phyloP scores from a whole-genome alignment of 139 green algal genomes.

The Tetradesmus obliquus region DNA sequence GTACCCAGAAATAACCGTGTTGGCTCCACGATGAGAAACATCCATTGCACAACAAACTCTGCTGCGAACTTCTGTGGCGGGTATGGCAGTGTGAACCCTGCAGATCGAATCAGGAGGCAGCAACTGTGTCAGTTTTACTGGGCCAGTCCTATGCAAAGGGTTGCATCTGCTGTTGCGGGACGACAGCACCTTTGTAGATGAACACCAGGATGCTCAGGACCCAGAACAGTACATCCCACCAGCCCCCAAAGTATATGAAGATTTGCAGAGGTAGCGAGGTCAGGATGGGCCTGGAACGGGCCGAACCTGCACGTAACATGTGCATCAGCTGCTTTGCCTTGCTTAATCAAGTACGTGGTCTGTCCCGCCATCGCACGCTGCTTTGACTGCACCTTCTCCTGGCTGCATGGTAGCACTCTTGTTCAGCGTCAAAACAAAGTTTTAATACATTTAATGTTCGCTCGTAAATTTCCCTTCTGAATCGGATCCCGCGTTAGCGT shows the following conservation, averaged over 20 bases:
- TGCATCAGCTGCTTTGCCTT: constrained; percentile 58
- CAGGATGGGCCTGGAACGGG: constrained; percentile 60
- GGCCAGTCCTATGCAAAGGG: neutral
- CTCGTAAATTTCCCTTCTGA: no score
- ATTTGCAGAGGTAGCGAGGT: constrained; percentile 64
- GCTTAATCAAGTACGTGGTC: neutral
- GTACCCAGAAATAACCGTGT: constrained; percentile 65
- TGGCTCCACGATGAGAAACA: constrained; percentile 68
- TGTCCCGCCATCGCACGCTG: neutral
- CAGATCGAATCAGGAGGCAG: neutral
- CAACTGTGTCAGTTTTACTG: neutral
- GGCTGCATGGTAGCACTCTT: neutral
- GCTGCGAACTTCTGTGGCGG: constrained; percentile 61
- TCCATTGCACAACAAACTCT: constrained; percentile 66
- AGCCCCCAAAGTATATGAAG: constrained; percentile 69
- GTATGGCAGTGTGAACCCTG: constrained; percentile 67
- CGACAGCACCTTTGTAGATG: constrained; percentile 63
- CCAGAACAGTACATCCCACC: constrained; percentile 67
- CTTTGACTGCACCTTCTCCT: neutral
- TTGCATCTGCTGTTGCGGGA: neutral
- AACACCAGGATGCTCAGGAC: constrained; percentile 68
- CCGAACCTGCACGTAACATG: constrained; percentile 62
- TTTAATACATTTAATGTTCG: no score
- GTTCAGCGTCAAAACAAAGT: no score
- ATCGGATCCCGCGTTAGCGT: no score